Evolutionary conservation across 495 filamentous ascomycete genomes (phyloP), one percentile per base, ranked within the genome.

Genomic region (Staphylotrichum longicolle): DNA sequence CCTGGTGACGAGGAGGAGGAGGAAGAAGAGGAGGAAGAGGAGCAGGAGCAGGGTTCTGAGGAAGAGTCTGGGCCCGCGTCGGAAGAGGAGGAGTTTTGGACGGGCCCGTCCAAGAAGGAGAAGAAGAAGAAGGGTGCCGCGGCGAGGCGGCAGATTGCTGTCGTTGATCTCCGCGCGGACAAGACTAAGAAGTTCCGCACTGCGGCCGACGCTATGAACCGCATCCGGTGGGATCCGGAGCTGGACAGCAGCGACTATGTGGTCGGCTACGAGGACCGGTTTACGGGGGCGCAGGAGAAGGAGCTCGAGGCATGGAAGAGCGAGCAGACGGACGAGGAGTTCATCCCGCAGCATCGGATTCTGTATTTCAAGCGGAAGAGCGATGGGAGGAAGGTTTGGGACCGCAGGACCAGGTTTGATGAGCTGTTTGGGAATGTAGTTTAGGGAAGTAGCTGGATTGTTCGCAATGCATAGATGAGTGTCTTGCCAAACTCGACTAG

Each of bases 291-390:
- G 9, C 77, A 82, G 66, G 89, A 93, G 72, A 82, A 85, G 56
- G 67, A 75, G 6, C 72, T 91, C 8, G 81, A 80, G 50, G 75
- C 77, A 37, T 93, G 90, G 89, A 89, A 87, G 74, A 82, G 74
- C 20, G 90, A 93, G 61, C 78, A 85, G 47, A 93, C 88, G 33
- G 86, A 93, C 63, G 87, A 93, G 65, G 90, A 93, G 62, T 93
- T 91, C 67, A 93, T 93, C 63, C 91, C 91, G 7, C 82, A 88
- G 73, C 90, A 93, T 73, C 81, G 91, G 5, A 86, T 93, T 52
- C 54, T 89, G 53, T 91, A 87, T 63, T 91, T 93, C 63, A 84
- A 82, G 70, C 77, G 80, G 52, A 81, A 73, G 64, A 72, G 85
- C 78, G 73, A 82, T 78, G 66, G 86, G 77, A 73, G 72, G 65